Evolutionary conservation across 345 rosid genomes (phyloP).

Genomic region (Iberis pinnata): DNA sequence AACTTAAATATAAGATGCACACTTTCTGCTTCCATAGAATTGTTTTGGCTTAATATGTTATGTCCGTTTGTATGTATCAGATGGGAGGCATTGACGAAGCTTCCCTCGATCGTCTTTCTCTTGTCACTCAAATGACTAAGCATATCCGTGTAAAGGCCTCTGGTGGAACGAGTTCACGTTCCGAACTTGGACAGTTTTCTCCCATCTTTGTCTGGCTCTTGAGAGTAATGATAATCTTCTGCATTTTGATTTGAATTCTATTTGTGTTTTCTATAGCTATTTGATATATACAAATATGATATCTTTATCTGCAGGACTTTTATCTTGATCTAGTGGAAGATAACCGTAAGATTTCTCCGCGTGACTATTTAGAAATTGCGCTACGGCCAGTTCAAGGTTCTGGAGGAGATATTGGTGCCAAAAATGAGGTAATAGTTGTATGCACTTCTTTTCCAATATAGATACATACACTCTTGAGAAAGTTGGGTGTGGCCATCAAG

Average conservation of each 20-base stretch:
- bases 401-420: constrained; percentile 74
- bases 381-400: constrained; percentile 73
- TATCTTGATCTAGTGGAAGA: constrained; percentile 87
- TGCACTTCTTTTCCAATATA: not conserved
- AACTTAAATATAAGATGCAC: not conserved
- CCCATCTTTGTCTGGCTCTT: constrained; percentile 99
- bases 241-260: not conserved
- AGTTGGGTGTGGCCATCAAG: not conserved
- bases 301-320: constrained; percentile 57
- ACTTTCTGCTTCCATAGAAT: not conserved
- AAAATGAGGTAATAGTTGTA: constrained; percentile 72
- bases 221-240: constrained; percentile 55
- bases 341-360: constrained; percentile 71
- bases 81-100: constrained; percentile 99
- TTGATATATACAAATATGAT: not conserved
- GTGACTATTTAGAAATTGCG: constrained; percentile 95
- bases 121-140: constrained; percentile 95
- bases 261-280: not conserved
- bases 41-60: not conserved
- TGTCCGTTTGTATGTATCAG: constrained; percentile 31
- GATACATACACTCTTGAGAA: no score
- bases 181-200: constrained; percentile 89
- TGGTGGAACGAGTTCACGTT: constrained; percentile 63
- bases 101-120: constrained; percentile 89
- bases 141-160: constrained; percentile 94